A percentile compares a stretch with the other conserved stretches of the same genome.
These are phyloP conservation scores for Radiomyces spectabilis DNA, from an alignment of 192 early-diverging fungal genomes.

Conservation along the genomic window DNA sequence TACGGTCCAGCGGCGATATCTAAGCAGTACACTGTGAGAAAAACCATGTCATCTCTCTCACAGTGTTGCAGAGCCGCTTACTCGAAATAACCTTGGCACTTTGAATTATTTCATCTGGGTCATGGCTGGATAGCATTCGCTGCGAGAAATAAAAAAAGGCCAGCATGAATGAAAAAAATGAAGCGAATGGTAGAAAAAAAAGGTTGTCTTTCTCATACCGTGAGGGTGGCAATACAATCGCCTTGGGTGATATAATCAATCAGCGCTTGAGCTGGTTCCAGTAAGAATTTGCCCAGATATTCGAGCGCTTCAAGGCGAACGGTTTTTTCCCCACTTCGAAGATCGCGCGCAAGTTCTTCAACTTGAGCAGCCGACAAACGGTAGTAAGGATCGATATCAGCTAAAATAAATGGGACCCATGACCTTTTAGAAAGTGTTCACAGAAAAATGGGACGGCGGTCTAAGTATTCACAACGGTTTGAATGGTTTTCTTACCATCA, in stretches of 20 bases:
- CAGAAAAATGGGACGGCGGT: not conserved
- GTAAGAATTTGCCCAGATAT: conserved; percentile 12
- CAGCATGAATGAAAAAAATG: not conserved
- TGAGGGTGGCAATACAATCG: conserved; percentile 17
- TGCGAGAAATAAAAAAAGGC: not conserved
- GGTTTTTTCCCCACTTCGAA: conserved; percentile 8
- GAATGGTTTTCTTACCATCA: conserved; percentile 5
- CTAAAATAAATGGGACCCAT: conserved; percentile 3
- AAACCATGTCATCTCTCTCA: not conserved
- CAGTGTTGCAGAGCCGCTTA: too few species aligned
- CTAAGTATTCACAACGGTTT: not conserved
- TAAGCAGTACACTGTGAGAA: conserved; percentile 1
- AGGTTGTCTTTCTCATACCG: conserved; percentile 6
- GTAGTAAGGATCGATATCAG: conserved; percentile 14
- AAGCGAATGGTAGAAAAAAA: too few species aligned
- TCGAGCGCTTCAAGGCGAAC: conserved; percentile 15
- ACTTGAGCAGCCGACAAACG: conserved; percentile 9
- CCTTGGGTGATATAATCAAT: conserved; percentile 17
- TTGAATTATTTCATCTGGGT: conserved; percentile 11
- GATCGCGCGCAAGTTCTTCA: conserved; percentile 3
- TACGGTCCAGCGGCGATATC: conserved; percentile 31
- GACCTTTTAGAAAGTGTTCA: too few species aligned
- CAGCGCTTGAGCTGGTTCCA: conserved; percentile 22
- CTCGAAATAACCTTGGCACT: conserved; percentile 17
- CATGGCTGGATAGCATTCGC: conserved; percentile 8